Base-by-base conservation (phyloP, 495 filamentous ascomycete species). In the Haplographium delicatum region DNA sequence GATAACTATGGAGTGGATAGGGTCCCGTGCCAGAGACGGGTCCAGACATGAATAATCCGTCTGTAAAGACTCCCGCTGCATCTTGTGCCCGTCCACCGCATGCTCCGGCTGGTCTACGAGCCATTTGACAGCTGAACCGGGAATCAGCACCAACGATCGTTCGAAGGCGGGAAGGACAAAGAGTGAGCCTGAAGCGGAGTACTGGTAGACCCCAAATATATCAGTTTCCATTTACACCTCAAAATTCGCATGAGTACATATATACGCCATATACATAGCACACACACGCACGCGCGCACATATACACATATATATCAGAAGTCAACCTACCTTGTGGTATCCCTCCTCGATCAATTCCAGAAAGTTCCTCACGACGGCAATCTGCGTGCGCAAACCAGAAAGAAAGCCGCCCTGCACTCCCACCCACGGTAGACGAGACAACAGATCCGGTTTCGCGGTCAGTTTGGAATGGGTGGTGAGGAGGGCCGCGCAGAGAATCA, bases 41-140 rank as follows among this genome's bases (percentile, higher is more conserved):
- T 71, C 62, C 33, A 65, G 52, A 25, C 61, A 33, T 5, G 67
- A 67, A 51, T 68, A 69, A 44, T 72, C 61, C 31, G 62, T 55
- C 51, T 71, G 65, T 4, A 74, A 51, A 16, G 55, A 23, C 10
- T 69, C 63, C 4, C 57, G 48, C 24, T 67, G 68, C 31, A 68
- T 65, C n/a, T 51, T 60, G 39, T 62, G 58, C 31, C 65, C 54
- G 52, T 56, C 50, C 7, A 76, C 54, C 7, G 65, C 58, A 5
- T 54, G 39, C 51, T 75, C 70, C n/a, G 73, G 68, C 59, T 76
- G 72, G 16, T 72, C 66, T 20, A 62, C 51, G 27, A 75, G 63
- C 60, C 68, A 76, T 44, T 68, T 61, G 5, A 63, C 55, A 31
- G 71, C 61, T 13, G 62, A 48, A 1, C 56, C 57, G 1, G 74